A percentile compares a stretch with the other conserved stretches of the same genome.
Conservation (phyloP, 768 basidiomycete species). For the Lactarius akahatsu region DNA sequence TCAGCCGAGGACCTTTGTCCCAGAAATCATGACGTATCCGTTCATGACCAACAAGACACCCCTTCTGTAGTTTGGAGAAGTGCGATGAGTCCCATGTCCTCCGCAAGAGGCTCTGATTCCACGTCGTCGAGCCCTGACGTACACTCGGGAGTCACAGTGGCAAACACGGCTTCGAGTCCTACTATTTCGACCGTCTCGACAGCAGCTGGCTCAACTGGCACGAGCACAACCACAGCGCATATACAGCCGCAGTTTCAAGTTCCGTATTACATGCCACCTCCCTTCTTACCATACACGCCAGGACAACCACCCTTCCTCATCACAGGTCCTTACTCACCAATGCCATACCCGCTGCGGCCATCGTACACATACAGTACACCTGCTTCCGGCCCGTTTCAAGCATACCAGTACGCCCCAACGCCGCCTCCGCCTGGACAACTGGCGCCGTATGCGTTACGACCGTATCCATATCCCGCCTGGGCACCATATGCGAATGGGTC, state of each 20-base stretch:
- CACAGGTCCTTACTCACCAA: conserved; percentile 32
- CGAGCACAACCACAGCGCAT: conserved; percentile 31
- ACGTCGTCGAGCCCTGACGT: conserved; percentile 6
- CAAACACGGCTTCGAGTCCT: conserved; percentile 15
- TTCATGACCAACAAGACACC: conserved; percentile 4
- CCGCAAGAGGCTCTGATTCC: conserved; percentile 16
- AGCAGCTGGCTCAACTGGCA: conserved; percentile 4
- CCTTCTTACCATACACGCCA: conserved; percentile 36
- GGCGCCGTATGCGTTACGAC: conserved; percentile 22
- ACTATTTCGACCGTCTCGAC: background rate
- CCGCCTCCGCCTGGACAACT: conserved; percentile 19
- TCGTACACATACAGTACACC: conserved; percentile 21
- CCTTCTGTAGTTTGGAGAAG: conserved; percentile 13
- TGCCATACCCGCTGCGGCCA: conserved; percentile 30
- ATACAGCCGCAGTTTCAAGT: conserved; percentile 30
- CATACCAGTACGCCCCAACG: conserved; percentile 13
- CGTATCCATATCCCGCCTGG: conserved; percentile 29
- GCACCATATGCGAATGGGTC: conserved; percentile 17
- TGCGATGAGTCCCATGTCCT: conserved; percentile 11
- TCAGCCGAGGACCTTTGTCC: conserved; percentile 5
- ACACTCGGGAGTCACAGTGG: background rate
- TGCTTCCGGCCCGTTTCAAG: conserved; percentile 5
- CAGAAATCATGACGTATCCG: background rate
- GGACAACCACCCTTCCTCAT: conserved; percentile 29
- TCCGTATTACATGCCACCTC: conserved; percentile 42